Evolutionary conservation across 1,284 basidiomycete genomes (phyloP), one percentile per base, ranked within the genome.

Genomic region (Rhodotorula sp.): DNA sequence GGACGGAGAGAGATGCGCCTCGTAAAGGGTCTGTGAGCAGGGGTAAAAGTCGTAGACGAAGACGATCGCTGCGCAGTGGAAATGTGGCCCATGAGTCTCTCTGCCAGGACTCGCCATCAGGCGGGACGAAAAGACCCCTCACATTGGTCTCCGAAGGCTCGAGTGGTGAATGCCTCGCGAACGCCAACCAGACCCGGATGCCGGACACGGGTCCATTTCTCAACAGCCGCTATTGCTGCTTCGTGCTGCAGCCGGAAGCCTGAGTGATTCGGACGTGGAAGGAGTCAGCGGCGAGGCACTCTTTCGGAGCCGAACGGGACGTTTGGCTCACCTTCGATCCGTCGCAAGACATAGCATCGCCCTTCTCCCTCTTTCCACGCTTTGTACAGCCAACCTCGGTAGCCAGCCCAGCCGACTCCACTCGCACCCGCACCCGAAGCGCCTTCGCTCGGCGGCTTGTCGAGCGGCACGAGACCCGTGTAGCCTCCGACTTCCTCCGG

Each of bases 111-210:
- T 10, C 12, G 37, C 37, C 37, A 42, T 42, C 10, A 3, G 7
- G 56, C 15, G 26, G 8, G 26, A 29, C 15, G 24, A 26, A 37
- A 57, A 18, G 54, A 33, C 14, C 55, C 24, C 88, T 70, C 78
- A 95, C 93, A 97, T 76, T 88, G 89, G 79, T 98, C 96, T 70
- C 89, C 88, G 81, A 99, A 99, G 0, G 91, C 88, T 55, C 90
- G 86, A 0, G 95, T 96, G 0, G 96, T 98, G 82, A 99, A 99
- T 0, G 95, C 96, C 81, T 99, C 96, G 59, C 87, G 86, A 14
- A 98, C 84, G 26, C 87, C 83, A 37, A 96, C 87, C 73, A 99
- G 90, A 77, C 87, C 89, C 0, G 96, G 94, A 83, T 99, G 95
- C 26, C 85, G 86, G 69, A 98, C 85, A 63, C 87, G 85, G 3